Evolutionary conservation across 805 yeast species (phyloP), one percentile per base, ranked within the genome.

Genomic region (Pichia manshurica): DNA sequence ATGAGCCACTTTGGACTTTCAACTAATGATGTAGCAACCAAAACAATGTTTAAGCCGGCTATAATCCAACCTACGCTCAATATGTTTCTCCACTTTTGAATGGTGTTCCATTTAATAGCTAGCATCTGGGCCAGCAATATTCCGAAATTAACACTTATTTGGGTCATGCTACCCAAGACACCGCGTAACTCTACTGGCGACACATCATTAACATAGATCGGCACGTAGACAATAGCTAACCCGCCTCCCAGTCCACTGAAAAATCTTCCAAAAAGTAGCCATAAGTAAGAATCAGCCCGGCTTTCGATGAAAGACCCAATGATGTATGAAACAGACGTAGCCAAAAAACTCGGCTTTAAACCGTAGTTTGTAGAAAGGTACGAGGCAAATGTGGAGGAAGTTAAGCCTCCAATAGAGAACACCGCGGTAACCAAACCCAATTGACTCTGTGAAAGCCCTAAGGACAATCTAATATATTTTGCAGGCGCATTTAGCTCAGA

Each of bases 401-500:
- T 34, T 9, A 90, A 68, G 0, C 97, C 97, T 15, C 97, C 97
- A 45, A 89, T 72, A 23, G 91, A 81, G 63, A 83, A 88, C 8
- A 83, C 74, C 0, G 95, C 81, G 1, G 95, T 87, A 9, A 82
- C 81, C 17, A 83, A 62, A 0, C 96, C 96, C 32, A 84, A 68
- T 46, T 79, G 80, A 32, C 73, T 69, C 28, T 75, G 74, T 9
- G 50, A 48, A 7, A 63, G 42, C 0, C 31, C 37, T 19, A 63
- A 36, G 4, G 53, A 49, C 9, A 28, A 8, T 38, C 55, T 52
- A 19, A 88, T 71, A 29, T 78, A 76, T 13, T 76, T 74, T 48
- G 84, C 85, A 0, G 97, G 96, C 6, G 96, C 95, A 66, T 91
- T 91, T 62, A 91, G 73, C 63, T 90, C 97, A 1, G 96, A 84